Evolutionary conservation across 164 flowering plant genomes (phyloP).

Genomic region (Sedum album): DNA sequence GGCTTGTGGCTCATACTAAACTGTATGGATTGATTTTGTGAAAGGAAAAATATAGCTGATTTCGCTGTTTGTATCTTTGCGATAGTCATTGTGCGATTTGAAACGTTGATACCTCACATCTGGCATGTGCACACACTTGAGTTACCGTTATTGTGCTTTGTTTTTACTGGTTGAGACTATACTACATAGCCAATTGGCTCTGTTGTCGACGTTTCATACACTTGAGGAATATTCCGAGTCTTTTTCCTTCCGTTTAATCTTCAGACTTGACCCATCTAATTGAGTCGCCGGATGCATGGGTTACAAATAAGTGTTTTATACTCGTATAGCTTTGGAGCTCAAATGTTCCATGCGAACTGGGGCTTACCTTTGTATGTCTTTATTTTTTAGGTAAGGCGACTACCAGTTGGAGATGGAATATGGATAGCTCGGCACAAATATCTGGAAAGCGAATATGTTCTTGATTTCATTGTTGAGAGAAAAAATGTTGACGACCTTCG

Average conservation of each 20-base stretch:
- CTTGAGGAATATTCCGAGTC: neutral
- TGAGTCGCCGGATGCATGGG: neutral
- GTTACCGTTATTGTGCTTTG: neutral
- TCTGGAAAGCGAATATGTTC: conserved; percentile 59
- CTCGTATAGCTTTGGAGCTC: neutral
- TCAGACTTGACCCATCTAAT: neutral
- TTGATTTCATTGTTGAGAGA: conserved; percentile 95
- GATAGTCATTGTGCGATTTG: neutral
- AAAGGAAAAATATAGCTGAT: neutral
- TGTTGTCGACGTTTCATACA: neutral
- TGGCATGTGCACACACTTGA: neutral
- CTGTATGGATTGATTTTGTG: neutral
- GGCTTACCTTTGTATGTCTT: neutral
- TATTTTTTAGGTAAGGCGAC: conserved; percentile 54
- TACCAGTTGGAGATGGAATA: conserved; percentile 92
- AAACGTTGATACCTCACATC: neutral
- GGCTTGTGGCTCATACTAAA: neutral
- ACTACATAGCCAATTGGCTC: neutral
- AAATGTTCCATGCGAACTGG: neutral
- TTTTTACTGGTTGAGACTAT: neutral
- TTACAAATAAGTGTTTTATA: neutral
- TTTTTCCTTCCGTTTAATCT: neutral
- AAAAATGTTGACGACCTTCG: conserved; percentile 82
- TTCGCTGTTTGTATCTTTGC: neutral
- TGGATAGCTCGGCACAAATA: conserved; percentile 86